These are phyloP conservation scores for Clonostachys solani DNA, from an alignment of 2,329 filamentous ascomycete genomes.

Conservation along the genomic window DNA sequence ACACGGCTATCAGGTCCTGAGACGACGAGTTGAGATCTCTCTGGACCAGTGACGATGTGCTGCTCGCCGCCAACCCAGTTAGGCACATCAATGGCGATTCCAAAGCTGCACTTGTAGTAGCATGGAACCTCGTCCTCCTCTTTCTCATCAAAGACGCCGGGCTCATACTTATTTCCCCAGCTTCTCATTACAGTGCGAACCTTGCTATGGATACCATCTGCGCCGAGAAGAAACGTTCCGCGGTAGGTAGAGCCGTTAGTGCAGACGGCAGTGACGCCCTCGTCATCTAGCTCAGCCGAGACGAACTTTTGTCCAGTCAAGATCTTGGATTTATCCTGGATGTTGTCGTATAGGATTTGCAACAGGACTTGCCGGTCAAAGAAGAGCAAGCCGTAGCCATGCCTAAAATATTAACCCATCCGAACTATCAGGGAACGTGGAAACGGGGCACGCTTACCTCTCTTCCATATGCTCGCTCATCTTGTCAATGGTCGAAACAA, in stretches of 20 bases:
- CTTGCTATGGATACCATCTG: conserved; percentile 30
- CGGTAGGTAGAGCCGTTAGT: conserved; percentile 14
- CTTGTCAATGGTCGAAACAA: no score
- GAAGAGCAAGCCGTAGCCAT: neutral
- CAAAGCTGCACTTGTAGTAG: conserved; percentile 25
- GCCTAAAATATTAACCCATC: neutral
- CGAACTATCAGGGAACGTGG: no score
- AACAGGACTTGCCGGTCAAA: neutral
- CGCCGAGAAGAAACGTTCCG: conserved; percentile 25
- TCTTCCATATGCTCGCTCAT: no score
- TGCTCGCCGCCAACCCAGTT: conserved; percentile 3
- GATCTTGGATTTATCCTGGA: neutral
- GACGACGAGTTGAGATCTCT: conserved; percentile 14
- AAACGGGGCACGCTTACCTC: no score
- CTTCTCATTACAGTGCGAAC: conserved; percentile 17
- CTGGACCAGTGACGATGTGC: neutral
- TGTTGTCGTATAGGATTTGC: neutral
- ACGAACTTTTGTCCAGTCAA: neutral
- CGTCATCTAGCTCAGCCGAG: neutral
- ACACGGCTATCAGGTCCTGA: conserved; percentile 16
- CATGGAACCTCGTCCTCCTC: conserved; percentile 8
- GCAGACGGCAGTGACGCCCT: neutral
- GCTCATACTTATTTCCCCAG: conserved; percentile 9
- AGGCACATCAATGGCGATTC: conserved; percentile 18
- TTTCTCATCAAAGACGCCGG: conserved; percentile 10